phyloP scores from a whole-genome alignment of 225 moss, liverwort and hornwort genomes.

The Pleurozium schreberi region DNA sequence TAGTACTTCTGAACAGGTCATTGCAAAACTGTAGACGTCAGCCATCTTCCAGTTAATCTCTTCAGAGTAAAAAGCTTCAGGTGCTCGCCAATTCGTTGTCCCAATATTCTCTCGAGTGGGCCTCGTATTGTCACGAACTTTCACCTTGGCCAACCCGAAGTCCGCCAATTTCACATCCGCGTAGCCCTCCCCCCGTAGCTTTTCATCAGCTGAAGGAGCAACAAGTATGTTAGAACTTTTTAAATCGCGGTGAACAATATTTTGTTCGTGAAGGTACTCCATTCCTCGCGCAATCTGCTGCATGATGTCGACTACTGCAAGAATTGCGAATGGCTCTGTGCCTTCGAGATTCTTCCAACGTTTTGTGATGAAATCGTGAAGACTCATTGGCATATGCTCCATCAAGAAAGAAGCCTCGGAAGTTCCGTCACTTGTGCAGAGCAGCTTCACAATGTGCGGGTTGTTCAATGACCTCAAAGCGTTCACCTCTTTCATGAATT shows the following conservation, averaged over 20 bases:
- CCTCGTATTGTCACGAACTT: neutral
- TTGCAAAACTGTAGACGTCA: neutral
- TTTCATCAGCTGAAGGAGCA: neutral
- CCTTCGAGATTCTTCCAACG: neutral
- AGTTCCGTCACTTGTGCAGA: neutral
- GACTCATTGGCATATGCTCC: neutral
- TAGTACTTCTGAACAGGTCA: neutral
- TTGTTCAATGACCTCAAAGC: neutral
- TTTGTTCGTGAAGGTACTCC: neutral
- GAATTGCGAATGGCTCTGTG: neutral
- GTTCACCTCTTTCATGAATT: conserved; percentile 1
- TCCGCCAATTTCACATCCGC: neutral
- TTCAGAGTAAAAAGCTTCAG: neutral
- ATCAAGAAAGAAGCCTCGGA: neutral
- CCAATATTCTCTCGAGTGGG: neutral
- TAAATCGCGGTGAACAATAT: neutral
- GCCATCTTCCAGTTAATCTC: neutral
- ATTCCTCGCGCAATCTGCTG: neutral
- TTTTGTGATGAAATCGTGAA: neutral
- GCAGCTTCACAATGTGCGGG: neutral
- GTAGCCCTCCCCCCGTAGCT: neutral
- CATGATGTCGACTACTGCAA: neutral
- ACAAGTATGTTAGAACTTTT: neutral
- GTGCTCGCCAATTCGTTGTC: neutral
- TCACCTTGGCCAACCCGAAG: conserved; percentile 6